Conservation (phyloP, 192 early-diverging fungal genomes). For the Jimgerdemannia lactiflua region DNA sequence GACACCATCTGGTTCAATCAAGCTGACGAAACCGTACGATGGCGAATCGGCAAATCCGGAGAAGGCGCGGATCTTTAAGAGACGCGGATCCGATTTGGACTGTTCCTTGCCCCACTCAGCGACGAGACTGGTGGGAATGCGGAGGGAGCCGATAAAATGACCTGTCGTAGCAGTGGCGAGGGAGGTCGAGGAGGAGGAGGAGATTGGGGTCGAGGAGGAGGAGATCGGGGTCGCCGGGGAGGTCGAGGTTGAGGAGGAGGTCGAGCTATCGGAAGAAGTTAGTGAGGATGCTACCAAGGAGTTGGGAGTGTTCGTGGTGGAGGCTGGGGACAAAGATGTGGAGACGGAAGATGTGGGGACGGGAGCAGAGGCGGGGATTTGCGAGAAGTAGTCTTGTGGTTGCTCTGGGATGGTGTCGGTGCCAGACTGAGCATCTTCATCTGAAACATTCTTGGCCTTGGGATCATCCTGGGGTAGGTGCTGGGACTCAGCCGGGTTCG, state of each 20-base stretch:
- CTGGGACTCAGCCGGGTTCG: conserved; percentile 13
- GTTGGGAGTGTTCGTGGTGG: too few relatives aligned
- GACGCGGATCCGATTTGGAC: conserved; percentile 2
- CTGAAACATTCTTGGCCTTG: too few relatives aligned
- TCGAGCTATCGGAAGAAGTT: neutral
- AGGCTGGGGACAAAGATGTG: too few relatives aligned
- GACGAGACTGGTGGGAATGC: conserved; percentile 22
- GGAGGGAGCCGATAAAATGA: conserved; percentile 34
- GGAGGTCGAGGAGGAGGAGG: neutral
- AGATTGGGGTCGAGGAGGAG: neutral
- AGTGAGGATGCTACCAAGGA: too few relatives aligned
- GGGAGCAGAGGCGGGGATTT: neutral
- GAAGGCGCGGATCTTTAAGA: conserved; percentile 16
- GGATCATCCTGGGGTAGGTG: conserved; percentile 4
- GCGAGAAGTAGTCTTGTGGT: too few relatives aligned
- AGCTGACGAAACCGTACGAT: conserved; percentile 39
- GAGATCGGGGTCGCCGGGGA: too few relatives aligned
- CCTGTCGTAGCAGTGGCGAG: conserved; percentile 30
- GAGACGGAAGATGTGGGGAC: neutral
- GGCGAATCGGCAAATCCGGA: conserved; percentile 13
- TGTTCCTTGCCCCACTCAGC: conserved; percentile 28
- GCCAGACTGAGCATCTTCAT: too few relatives aligned
- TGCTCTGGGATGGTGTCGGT: too few relatives aligned
- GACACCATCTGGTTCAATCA: conserved; percentile 69
- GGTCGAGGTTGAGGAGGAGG: neutral